Conservation (phyloP, 1,284 basidiomycete genomes). For the Boletus mariae region DNA sequence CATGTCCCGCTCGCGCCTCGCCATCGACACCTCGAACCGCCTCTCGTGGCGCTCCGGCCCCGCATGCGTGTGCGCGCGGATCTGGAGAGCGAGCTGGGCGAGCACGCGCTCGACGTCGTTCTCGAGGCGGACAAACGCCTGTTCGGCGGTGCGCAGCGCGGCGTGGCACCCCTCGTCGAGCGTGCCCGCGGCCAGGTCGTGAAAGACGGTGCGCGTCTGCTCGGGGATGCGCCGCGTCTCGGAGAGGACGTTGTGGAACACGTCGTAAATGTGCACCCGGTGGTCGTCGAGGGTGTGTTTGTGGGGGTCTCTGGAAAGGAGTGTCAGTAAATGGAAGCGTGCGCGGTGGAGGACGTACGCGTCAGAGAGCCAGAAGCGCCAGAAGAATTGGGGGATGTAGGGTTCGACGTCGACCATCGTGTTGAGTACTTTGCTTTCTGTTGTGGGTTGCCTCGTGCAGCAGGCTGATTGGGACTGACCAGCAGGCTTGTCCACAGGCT, state of each 20-base stretch:
- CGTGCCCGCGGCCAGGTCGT: conserved; percentile 37
- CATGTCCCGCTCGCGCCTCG: conserved; percentile 34
- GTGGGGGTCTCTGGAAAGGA: conserved; percentile 22
- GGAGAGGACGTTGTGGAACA: conserved; percentile 45
- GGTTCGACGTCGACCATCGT: conserved; percentile 20
- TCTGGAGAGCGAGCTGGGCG: conserved; percentile 24
- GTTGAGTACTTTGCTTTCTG: too few relatives aligned
- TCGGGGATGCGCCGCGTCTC: conserved; percentile 39
- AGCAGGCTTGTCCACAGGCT: not conserved
- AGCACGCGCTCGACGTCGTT: conserved; percentile 39
- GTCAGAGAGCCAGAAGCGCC: conserved; percentile 42
- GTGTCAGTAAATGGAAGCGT: not conserved
- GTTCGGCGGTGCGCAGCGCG: conserved; percentile 39
- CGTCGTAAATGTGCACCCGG: conserved; percentile 50
- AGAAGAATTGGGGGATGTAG: conserved; percentile 41
- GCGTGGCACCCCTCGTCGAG: conserved; percentile 35
- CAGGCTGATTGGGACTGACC: not conserved
- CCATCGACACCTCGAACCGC: conserved; percentile 29
- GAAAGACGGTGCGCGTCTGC: conserved; percentile 37
- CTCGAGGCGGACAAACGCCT: conserved; percentile 42
- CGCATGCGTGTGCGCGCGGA: conserved; percentile 12
- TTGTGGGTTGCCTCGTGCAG: not conserved
- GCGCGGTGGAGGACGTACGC: conserved; percentile 20
- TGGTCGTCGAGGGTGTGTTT: conserved; percentile 33
- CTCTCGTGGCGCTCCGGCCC: conserved; percentile 3